Evolutionary conservation across 331 rosid genomes (phyloP), one percentile per base, ranked within the genome.

Genomic region (Malus hybrid): DNA sequence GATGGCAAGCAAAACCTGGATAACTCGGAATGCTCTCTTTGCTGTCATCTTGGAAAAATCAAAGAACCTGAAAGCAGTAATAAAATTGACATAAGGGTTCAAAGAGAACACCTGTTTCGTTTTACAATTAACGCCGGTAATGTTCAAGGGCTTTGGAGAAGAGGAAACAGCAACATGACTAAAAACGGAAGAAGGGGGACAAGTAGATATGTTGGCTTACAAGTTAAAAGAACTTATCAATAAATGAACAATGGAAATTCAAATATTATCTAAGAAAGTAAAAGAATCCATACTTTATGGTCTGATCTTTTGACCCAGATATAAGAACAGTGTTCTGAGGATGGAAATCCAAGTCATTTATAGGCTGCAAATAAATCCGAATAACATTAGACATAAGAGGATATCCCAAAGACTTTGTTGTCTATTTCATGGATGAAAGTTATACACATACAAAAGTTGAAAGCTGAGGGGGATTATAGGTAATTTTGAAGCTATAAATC

Each of bases 291-390:
- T 87, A 89, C 98, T 87, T 93, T 83, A 93, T 93, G 68, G 98
- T 87, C 68, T 87, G 88, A 75, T 93, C 98, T 84, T 93, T 93
- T 77, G 98, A 88, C 66, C 94, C 97, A 28, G 98, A 88, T 83
- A 89, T 82, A 81, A 93, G 83, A 81, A 91, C 81, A 68, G 90
- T 73, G 84, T 86, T 87, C 80, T 93, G 96, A 5, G 98, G 97
- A 86, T 93, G 94, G 84, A 93, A 93, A 87, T 93, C 98, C 85
- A 93, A 72, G 84, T 91, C 98, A 87, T 91, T 44, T 76, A 89
- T 80, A 62, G 98, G 98, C 98, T 91, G 96, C 93, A 83, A 60
- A 70, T 75, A 73, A 61, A 71, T 61, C n/a, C 30, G n/a, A 69
- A 77, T 48, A 33, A 75, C 24, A 79, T 77, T 75, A 79, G 78